phyloP scores from a whole-genome alignment of 2,329 filamentous ascomycete genomes.

The Epichloe uncinata region DNA sequence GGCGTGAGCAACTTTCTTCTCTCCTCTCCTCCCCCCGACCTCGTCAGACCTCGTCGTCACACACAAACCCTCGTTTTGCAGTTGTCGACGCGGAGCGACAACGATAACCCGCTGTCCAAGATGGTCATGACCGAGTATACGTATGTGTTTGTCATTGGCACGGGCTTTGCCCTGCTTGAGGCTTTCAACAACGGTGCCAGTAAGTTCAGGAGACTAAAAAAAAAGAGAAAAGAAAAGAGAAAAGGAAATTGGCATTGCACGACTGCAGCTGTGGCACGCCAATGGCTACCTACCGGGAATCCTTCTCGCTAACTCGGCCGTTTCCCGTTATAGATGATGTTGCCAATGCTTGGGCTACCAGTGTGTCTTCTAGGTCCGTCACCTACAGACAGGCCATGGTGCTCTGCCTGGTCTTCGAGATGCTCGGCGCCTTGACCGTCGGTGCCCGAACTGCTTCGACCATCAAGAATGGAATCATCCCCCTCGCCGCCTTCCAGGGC shows the following conservation, averaged over 20 bases:
- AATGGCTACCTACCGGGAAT: not conserved
- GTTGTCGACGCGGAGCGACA: not conserved
- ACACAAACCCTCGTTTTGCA: not conserved
- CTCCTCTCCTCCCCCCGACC: not conserved
- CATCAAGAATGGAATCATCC: constrained; percentile 66
- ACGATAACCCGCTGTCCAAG: constrained; percentile 15
- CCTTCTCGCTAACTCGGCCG: constrained; percentile 5
- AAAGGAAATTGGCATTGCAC: too few species aligned
- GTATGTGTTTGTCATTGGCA: constrained; percentile 65
- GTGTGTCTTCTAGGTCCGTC: constrained; percentile 62
- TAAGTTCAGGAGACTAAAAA: constrained; percentile 27
- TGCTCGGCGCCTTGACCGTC: constrained; percentile 51
- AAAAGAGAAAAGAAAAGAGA: not conserved
- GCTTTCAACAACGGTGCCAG: constrained; percentile 70
- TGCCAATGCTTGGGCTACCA: constrained; percentile 71
- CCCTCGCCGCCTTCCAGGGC: constrained; percentile 35
- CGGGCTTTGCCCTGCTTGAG: constrained; percentile 61
- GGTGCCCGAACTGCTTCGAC: constrained; percentile 57
- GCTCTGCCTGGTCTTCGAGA: constrained; percentile 51
- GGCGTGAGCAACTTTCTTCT: not conserved
- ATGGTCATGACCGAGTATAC: constrained; percentile 50
- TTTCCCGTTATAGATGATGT: constrained; percentile 52
- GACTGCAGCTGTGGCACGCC: too few species aligned
- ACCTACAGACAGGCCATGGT: constrained; percentile 56
- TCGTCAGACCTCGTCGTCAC: not conserved